Evolutionary conservation across 257 asterid genomes (phyloP), one percentile per base, ranked within the genome.

Genomic region (Nicotiana tomentosiformis): DNA sequence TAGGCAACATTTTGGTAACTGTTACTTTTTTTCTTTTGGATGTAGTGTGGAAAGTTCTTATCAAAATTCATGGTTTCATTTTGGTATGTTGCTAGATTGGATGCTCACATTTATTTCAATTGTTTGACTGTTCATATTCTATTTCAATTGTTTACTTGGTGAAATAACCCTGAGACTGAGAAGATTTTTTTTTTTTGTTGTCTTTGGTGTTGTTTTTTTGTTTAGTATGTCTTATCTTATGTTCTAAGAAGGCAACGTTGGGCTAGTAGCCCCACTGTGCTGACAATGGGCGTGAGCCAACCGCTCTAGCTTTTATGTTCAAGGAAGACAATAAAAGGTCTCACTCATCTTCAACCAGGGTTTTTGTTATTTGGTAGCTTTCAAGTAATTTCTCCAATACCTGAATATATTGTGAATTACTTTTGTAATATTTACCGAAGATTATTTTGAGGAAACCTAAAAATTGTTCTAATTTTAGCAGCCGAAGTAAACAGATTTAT

Each of bases 251-350:
- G 99, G 98, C 97, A 96, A 92, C 93, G 86, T 92, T 94, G 98
- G 99, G 98, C 97, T 91, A 90, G 96, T 96, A 88, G 97, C 93
- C 99, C 96, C 97, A 91, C 97, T 95, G 93, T 93, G 98, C 97
- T 93, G 99, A 90, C 98, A 93, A 92, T 96, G 98, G 97, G 96
- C 94, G 93, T 96, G 99, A 93, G 97, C 97, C 92, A 97, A 93
- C 97, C 88, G 87, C 99, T 93, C 94, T 96, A 95, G 97, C 97
- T 92, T 93, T 89, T 88, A 91, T 94, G 93, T 95, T 86, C 98
- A 92, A 89, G 93, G 97, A 88, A 91, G 98, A 91, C 93, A 90
- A 89, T 83, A 89, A 97, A 76, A 96, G 98, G 98, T 96, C 95
- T 84, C 94, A 95, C 92, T 90, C 95, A 96, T 93, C 98, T 94